phyloP scores from a whole-genome alignment of 2,329 filamentous ascomycete species.

The Verticillium dahliae region DNA sequence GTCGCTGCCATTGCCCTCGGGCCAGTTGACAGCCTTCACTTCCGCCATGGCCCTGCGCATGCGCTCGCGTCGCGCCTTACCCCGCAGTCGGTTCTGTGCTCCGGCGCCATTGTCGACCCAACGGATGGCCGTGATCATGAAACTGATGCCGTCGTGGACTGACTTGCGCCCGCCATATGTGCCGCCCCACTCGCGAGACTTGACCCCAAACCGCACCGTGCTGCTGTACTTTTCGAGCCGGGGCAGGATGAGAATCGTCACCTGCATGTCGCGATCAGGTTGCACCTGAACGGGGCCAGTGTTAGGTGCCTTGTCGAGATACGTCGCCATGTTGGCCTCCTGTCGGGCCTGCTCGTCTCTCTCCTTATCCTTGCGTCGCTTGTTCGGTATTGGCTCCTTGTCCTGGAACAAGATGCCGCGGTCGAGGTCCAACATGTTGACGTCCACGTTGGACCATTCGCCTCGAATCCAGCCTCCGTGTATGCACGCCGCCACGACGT shows the following conservation, averaged over 20 bases:
- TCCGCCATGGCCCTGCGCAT: slow-evolving; percentile 51
- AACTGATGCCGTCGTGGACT: slow-evolving; percentile 81
- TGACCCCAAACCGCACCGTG: slow-evolving; percentile 72
- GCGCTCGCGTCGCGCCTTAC: slow-evolving; percentile 48
- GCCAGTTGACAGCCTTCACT: slow-evolving; percentile 27
- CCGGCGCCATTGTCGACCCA: slow-evolving; percentile 76
- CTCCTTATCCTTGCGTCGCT: slow-evolving; percentile 23
- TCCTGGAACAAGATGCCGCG: slow-evolving; percentile 18
- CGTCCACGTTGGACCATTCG: slow-evolving; percentile 75
- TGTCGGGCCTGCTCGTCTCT: slow-evolving; percentile 25
- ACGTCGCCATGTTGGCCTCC: slow-evolving; percentile 28
- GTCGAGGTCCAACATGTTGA: slow-evolving; percentile 56
- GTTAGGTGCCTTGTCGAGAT: slow-evolving; percentile 46
- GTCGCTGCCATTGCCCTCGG: slow-evolving; percentile 12
- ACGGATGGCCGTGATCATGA: slow-evolving; percentile 71
- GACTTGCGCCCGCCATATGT: slow-evolving; percentile 33
- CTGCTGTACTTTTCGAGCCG: slow-evolving; percentile 69
- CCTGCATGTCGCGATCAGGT: slow-evolving; percentile 70
- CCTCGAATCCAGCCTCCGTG: slow-evolving; percentile 90
- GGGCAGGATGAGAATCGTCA: slow-evolving; percentile 80
- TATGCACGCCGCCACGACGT: slow-evolving; percentile 86
- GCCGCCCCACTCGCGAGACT: slow-evolving; percentile 71
- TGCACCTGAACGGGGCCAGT: slow-evolving; percentile 59
- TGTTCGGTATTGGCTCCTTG: slow-evolving; percentile 9
- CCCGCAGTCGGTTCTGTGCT: slow-evolving; percentile 48